Percentiles rank a stretch among this genome's conserved stretches.
Conservation (phyloP, 306 rosid genomes). For the Castanea sativa region DNA sequence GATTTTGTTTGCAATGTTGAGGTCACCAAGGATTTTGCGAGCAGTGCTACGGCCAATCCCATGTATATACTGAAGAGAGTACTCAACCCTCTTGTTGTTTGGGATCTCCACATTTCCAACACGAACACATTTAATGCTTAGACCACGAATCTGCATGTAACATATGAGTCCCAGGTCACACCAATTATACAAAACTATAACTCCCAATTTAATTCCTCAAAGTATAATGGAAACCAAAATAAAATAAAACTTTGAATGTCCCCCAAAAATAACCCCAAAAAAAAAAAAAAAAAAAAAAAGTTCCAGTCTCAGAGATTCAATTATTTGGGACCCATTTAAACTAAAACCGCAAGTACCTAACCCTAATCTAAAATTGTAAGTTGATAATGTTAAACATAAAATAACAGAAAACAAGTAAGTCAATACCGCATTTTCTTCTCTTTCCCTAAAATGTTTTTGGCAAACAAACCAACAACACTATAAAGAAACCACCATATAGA, state of each 20-base stretch:
- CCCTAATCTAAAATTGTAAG: not conserved
- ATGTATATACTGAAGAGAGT: slow-evolving; percentile 83
- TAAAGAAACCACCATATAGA: too few species aligned
- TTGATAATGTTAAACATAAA: not conserved
- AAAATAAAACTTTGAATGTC: not conserved
- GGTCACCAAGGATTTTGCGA: slow-evolving; percentile 57
- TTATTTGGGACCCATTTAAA: not conserved
- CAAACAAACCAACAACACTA: not conserved
- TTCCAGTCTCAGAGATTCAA: not conserved
- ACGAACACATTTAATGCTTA: slow-evolving; percentile 69
- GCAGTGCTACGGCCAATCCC: slow-evolving; percentile 82
- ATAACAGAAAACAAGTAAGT: not conserved
- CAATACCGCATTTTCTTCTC: not conserved
- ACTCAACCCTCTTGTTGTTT: slow-evolving; percentile 79
- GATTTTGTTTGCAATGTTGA: slow-evolving; percentile 71
- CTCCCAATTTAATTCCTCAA: not conserved
- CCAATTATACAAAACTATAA: slow-evolving; percentile 5
- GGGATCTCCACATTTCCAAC: slow-evolving; percentile 94
- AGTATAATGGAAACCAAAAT: not conserved
- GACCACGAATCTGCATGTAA: slow-evolving; percentile 36
- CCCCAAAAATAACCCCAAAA: not conserved
- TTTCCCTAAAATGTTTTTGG: not conserved
- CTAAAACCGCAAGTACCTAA: not conserved
- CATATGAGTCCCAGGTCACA: slow-evolving; percentile 2
- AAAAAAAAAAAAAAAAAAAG: not conserved